Conservation (phyloP, 306 rosid genomes). For the Castanea mollissima region DNA sequence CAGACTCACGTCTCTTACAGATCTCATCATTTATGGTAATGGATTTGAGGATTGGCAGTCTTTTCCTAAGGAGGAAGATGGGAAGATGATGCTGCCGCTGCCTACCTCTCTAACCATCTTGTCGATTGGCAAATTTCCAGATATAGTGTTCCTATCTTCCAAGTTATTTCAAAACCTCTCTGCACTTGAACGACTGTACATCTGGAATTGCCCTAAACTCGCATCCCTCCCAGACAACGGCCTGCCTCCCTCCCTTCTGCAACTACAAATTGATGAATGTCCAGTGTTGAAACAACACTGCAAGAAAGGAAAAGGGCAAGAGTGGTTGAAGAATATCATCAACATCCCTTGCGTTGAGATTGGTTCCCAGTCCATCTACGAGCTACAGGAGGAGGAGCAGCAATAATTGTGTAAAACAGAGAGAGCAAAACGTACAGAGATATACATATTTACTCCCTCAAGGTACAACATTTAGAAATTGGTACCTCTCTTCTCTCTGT, state of each 20-base stretch:
- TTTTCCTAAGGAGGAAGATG: not conserved
- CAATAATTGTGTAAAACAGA: too few relatives aligned
- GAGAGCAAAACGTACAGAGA: too few relatives aligned
- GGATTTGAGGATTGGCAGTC: not conserved
- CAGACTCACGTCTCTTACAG: constrained; percentile 17
- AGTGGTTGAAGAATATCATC: not conserved
- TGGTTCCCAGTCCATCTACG: too few relatives aligned
- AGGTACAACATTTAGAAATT: too few relatives aligned
- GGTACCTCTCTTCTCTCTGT: too few relatives aligned
- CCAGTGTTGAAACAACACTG: not conserved
- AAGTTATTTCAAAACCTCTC: constrained; percentile 20
- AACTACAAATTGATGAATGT: rapidly evolving
- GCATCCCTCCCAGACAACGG: not conserved
- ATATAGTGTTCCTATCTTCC: constrained; percentile 6
- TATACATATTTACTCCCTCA: too few relatives aligned
- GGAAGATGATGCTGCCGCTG: not conserved
- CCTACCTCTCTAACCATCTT: constrained; percentile 1
- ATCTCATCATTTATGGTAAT: not conserved
- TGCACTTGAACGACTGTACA: not conserved
- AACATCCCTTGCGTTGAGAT: not conserved
- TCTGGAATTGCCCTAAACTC: not conserved
- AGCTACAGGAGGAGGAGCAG: too few relatives aligned
- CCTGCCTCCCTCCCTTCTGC: not conserved
- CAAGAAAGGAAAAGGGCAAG: not conserved
- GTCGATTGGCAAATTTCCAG: rapidly evolving